A percentile compares a stretch with the other conserved stretches of the same genome.
Evolutionary conservation across 306 rosid species (phyloP).

Genomic region (Prunus salicina): DNA sequence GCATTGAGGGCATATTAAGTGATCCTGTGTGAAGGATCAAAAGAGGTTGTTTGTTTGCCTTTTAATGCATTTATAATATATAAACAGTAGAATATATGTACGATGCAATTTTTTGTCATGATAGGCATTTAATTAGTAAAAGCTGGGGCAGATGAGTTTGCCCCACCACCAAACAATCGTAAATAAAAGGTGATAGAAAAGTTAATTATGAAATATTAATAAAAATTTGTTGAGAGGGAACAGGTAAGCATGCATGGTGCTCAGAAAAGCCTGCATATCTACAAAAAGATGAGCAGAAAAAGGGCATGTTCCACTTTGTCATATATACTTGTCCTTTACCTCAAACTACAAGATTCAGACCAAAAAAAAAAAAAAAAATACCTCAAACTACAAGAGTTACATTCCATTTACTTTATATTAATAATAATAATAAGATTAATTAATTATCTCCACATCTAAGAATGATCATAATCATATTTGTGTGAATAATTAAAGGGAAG

Average conservation of each 20-base stretch:
- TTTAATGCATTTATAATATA: background rate
- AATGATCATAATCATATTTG: conserved; percentile 17
- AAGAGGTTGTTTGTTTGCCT: conserved; percentile 4
- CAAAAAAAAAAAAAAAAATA: too few species aligned
- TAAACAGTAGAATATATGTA: background rate
- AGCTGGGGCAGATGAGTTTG: conserved; percentile 25
- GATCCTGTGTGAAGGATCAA: background rate
- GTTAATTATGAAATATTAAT: conserved; percentile 27
- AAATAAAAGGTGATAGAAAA: conserved; percentile 30
- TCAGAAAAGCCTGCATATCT: conserved; percentile 61
- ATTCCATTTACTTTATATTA: conserved; percentile 10
- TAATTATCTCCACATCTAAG: background rate
- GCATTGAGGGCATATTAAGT: too few species aligned
- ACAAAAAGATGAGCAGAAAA: conserved; percentile 57
- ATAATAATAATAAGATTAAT: too few species aligned
- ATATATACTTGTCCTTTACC: conserved; percentile 40
- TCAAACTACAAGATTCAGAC: too few species aligned
- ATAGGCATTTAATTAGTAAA: conserved; percentile 2
- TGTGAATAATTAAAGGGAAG: conserved; percentile 19
- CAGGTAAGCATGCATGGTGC: conserved; percentile 75
- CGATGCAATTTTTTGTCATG: background rate
- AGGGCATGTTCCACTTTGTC: conserved; percentile 44
- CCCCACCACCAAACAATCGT: conserved; percentile 29
- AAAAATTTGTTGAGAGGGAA: conserved; percentile 28
- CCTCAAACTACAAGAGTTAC: conserved; percentile 23